Percentiles rank a stretch among this genome's conserved stretches.
Evolutionary conservation across 2,329 filamentous ascomycete species (phyloP).

Genomic region (Aspergillus ibericus): DNA sequence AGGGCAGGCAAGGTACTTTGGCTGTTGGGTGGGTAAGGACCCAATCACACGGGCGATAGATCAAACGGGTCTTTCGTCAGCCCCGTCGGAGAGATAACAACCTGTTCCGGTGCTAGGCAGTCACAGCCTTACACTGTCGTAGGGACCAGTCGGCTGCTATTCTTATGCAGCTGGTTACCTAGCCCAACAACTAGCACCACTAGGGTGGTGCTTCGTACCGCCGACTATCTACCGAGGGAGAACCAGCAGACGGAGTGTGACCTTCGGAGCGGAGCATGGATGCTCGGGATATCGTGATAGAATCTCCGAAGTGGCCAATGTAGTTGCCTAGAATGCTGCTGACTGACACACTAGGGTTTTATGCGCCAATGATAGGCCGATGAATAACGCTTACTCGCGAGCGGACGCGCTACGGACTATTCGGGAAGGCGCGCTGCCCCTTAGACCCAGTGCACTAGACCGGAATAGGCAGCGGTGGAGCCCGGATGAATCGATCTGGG

Average conservation of each 20-base stretch:
- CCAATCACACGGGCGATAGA: constrained; percentile 18
- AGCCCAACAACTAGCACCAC: neutral
- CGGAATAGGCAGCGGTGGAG: constrained; percentile 30
- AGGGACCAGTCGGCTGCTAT: neutral
- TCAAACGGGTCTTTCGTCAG: constrained; percentile 17
- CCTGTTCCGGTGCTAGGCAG: constrained; percentile 10
- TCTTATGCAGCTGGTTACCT: neutral
- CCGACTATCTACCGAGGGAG: neutral
- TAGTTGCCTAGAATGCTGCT: constrained; percentile 16
- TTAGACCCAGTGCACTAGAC: constrained; percentile 25
- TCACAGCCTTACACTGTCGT: neutral
- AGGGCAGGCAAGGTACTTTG: neutral
- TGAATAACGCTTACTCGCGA: constrained; percentile 31
- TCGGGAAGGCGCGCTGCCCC: constrained; percentile 24
- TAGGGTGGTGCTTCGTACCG: neutral
- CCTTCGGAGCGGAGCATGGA: constrained; percentile 2
- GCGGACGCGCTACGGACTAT: constrained; percentile 17
- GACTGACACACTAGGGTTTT: constrained; percentile 9
- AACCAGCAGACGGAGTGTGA: neutral
- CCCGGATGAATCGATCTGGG: constrained; percentile 29
- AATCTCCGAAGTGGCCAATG: constrained; percentile 17
- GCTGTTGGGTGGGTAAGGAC: neutral
- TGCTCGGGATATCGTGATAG: constrained; percentile 6
- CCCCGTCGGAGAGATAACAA: constrained; percentile 21
- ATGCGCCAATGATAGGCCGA: constrained; percentile 21